Evolutionary conservation across 2,329 filamentous ascomycete genomes (phyloP).

Genomic region (Aurifilum marmelostoma): DNA sequence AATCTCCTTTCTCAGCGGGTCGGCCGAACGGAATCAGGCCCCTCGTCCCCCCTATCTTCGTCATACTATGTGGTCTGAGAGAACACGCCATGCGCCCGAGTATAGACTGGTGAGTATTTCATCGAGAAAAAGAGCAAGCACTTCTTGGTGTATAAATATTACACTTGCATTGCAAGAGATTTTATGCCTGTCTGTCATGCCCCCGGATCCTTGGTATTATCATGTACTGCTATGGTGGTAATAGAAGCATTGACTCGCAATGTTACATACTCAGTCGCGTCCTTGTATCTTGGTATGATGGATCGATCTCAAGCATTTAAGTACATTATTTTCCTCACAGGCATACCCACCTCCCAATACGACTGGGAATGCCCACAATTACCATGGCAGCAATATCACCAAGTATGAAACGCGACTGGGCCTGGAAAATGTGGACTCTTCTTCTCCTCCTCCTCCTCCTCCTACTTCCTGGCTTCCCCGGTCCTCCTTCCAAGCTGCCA

Average conservation of each 20-base stretch:
- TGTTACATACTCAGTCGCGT: neutral
- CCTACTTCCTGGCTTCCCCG: neutral
- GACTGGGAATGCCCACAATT: neutral
- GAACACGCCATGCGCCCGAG: neutral
- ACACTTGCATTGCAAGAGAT: neutral
- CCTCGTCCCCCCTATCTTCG: neutral
- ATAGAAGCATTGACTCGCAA: neutral
- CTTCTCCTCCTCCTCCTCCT: too few relatives aligned
- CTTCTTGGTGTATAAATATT: neutral
- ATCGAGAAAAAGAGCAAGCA: neutral
- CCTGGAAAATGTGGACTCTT: neutral
- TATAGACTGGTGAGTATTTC: neutral
- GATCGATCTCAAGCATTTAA: neutral
- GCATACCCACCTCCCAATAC: neutral
- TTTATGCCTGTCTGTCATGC: neutral
- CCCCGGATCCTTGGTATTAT: neutral
- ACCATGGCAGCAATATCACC: neutral
- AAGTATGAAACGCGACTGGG: neutral
- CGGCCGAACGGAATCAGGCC: neutral
- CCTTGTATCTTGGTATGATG: neutral
- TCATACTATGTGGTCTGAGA: neutral
- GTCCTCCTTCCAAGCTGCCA: too few relatives aligned
- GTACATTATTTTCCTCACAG: neutral
- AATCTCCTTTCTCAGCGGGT: neutral
- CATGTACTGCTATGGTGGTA: neutral